Conservation (phyloP, 2,329 filamentous ascomycete genomes). For the Keithomyces neogunnii region DNA sequence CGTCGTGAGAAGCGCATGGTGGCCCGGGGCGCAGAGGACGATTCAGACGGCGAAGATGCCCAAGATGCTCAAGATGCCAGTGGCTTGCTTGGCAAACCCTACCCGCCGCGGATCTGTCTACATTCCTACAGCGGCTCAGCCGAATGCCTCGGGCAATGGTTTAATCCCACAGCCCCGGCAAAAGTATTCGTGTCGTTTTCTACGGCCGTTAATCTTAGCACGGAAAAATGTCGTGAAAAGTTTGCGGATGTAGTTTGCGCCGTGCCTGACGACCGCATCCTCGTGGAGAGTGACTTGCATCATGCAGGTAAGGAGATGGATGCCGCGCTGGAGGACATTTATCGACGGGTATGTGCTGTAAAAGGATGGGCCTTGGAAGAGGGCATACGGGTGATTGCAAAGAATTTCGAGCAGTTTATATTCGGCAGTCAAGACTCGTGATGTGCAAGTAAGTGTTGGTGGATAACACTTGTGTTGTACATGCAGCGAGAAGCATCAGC, state of each 20-base stretch:
- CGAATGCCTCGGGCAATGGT: constrained; percentile 70
- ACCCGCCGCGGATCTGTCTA: constrained; percentile 81
- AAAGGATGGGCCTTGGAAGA: constrained; percentile 71
- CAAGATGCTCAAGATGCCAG: constrained; percentile 22
- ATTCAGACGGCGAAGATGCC: constrained; percentile 26
- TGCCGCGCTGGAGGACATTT: constrained; percentile 61
- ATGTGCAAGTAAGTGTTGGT: background rate
- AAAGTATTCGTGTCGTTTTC: constrained; percentile 87
- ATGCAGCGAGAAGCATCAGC: too few relatives aligned
- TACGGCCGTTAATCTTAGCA: constrained; percentile 66
- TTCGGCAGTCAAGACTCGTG: constrained; percentile 40
- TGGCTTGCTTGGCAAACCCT: constrained; percentile 43
- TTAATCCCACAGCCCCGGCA: constrained; percentile 62
- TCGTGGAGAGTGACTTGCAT: constrained; percentile 89
- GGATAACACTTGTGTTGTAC: too few relatives aligned
- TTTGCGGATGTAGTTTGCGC: constrained; percentile 59
- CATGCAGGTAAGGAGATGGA: constrained; percentile 78
- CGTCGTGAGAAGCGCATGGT: constrained; percentile 47
- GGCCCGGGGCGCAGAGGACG: constrained; percentile 33
- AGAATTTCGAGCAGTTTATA: constrained; percentile 72
- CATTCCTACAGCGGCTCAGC: constrained; percentile 83
- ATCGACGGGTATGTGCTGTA: constrained; percentile 65
- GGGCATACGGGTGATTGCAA: constrained; percentile 57
- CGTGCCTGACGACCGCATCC: constrained; percentile 67
- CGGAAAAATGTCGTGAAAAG: constrained; percentile 33